Evolutionary conservation across 345 rosid genomes (phyloP).

Genomic region (Trapa incisa): DNA sequence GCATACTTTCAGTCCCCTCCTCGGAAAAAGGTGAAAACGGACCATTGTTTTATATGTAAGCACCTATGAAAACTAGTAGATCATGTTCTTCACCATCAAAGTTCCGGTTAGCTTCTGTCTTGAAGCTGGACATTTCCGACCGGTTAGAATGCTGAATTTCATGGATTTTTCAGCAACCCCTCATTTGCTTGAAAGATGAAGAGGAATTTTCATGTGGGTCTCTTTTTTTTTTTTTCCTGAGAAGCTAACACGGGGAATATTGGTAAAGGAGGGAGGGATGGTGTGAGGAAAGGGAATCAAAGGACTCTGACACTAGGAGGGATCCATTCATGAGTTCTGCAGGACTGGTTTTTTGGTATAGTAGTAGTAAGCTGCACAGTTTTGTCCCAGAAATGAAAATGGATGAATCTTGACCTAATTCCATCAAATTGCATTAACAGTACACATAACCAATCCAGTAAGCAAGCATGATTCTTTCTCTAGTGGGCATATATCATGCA

Average conservation of each 20-base stretch:
- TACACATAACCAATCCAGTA: not conserved
- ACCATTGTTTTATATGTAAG: not conserved
- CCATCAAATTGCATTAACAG: constrained; percentile 1
- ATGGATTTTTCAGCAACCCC: too few species aligned
- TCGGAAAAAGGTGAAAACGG: too few species aligned
- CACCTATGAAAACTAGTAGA: not conserved
- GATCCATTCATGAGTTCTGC: constrained; percentile 31
- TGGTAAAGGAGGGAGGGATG: not conserved
- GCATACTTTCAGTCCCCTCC: too few species aligned
- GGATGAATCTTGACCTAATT: not conserved
- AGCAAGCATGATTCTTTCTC: not conserved
- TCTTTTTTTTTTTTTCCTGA: too few species aligned
- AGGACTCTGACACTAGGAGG: constrained; percentile 29
- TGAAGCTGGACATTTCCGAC: too few species aligned
- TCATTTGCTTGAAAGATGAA: too few species aligned
- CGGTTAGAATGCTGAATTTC: too few species aligned
- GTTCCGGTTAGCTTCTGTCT: too few species aligned
- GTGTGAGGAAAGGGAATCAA: constrained; percentile 26
- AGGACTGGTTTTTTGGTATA: not conserved
- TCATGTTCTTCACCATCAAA: too few species aligned
- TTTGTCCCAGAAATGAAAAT: not conserved
- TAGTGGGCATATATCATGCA: not conserved
- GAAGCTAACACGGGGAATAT: too few species aligned
- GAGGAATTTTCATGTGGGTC: too few species aligned
- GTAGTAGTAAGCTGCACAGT: not conserved